These are phyloP conservation scores for Kodamaea alishanica DNA, from an alignment of 1,139 yeast genomes.

Conservation along the genomic window DNA sequence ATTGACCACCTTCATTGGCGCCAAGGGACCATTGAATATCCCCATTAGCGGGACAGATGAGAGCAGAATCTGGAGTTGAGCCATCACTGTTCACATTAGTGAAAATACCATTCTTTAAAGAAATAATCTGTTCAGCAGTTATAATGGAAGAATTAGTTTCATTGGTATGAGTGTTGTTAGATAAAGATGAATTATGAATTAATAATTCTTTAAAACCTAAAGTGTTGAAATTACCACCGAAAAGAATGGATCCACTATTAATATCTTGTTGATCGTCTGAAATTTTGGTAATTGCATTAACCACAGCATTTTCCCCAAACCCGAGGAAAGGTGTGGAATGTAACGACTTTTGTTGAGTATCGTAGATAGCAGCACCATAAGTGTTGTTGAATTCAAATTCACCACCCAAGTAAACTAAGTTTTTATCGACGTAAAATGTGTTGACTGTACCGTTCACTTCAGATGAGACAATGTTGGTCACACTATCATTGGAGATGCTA, in stretches of 20 bases:
- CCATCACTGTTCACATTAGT: slow-evolving; percentile 48
- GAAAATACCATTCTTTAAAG: slow-evolving; percentile 61
- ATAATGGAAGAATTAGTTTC: slow-evolving; percentile 35
- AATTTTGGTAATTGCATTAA: slow-evolving; percentile 62
- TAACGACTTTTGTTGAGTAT: slow-evolving; percentile 43
- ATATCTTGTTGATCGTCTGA: slow-evolving; percentile 20
- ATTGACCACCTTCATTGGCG: slow-evolving; percentile 55
- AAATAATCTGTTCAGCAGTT: slow-evolving; percentile 63
- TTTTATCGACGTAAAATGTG: slow-evolving; percentile 45
- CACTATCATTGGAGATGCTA: slow-evolving; percentile 44
- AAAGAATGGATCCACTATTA: slow-evolving; percentile 49
- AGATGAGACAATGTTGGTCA: slow-evolving; percentile 35
- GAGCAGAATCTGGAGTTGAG: slow-evolving; percentile 29
- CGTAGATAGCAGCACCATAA: slow-evolving; percentile 65
- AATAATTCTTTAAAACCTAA: slow-evolving; percentile 54
- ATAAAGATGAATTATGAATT: slow-evolving; percentile 26
- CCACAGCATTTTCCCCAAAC: slow-evolving; percentile 55
- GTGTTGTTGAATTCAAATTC: slow-evolving; percentile 54
- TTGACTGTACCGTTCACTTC: slow-evolving; percentile 49
- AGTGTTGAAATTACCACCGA: slow-evolving; percentile 73
- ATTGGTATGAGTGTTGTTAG: slow-evolving; percentile 23
- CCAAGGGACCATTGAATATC: slow-evolving; percentile 56
- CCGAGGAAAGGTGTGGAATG: slow-evolving; percentile 69
- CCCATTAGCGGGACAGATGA: slow-evolving; percentile 57
- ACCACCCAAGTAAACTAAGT: slow-evolving; percentile 77